Percentiles rank a stretch among this genome's conserved stretches.
Conservation (phyloP, 805 yeast genomes). For the Schwanniomyces polymorphus region DNA sequence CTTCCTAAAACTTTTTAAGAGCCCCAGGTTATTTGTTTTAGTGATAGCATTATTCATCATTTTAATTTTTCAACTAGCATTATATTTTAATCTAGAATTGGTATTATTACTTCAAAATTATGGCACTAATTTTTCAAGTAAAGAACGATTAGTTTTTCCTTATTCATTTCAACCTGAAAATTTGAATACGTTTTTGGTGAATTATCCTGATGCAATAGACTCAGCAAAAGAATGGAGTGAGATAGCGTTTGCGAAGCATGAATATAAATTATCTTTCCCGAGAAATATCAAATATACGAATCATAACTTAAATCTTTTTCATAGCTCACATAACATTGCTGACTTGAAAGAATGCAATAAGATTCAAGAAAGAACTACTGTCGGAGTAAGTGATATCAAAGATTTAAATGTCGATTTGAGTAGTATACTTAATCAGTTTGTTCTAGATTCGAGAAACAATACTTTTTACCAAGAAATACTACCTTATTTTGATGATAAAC, state of each 20-base stretch:
- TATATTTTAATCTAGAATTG: neutral
- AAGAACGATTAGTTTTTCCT: conserved; percentile 9
- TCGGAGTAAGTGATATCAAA: conserved; percentile 11
- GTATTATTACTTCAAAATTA: neutral
- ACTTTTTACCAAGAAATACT: conserved; percentile 24
- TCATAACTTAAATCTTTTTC: conserved; percentile 10
- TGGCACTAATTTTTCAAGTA: neutral
- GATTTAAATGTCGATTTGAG: conserved; percentile 12
- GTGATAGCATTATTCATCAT: neutral
- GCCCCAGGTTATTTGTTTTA: neutral
- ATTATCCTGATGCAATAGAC: conserved; percentile 8
- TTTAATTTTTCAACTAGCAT: neutral
- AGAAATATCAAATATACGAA: conserved; percentile 8
- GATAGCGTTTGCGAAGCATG: conserved; percentile 6
- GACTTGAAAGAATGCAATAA: conserved; percentile 9
- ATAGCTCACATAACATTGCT: conserved; percentile 10
- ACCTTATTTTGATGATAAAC: conserved; percentile 22
- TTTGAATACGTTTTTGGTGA: conserved; percentile 5
- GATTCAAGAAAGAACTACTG: conserved; percentile 1
- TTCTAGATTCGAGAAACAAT: conserved; percentile 9
- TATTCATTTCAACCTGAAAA: conserved; percentile 9
- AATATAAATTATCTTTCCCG: conserved; percentile 3
- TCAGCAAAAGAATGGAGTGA: conserved; percentile 7
- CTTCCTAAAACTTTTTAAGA: neutral
- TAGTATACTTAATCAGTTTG: conserved; percentile 11